Evolutionary conservation across 495 filamentous ascomycete species (phyloP).

Genomic region (Penicillium parvum): DNA sequence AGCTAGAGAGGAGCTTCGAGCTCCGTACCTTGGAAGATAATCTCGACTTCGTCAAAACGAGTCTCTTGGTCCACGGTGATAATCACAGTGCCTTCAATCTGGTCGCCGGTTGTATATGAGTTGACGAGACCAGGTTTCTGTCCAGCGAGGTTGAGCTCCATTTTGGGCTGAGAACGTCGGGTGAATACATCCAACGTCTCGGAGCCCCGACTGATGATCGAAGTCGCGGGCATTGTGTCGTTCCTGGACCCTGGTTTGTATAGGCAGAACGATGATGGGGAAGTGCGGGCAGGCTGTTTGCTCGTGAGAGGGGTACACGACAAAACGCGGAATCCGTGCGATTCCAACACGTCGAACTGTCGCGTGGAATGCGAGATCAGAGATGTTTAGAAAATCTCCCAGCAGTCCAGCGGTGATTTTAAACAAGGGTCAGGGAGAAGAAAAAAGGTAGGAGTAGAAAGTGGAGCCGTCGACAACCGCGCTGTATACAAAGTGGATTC

Average conservation of each 20-base stretch:
- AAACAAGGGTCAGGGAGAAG: neutral
- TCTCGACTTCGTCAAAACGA: slow-evolving; percentile 74
- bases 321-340: too few species aligned
- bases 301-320: neutral
- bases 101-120: slow-evolving; percentile 57
- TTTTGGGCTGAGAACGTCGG: slow-evolving; percentile 27
- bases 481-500: slow-evolving; percentile 2
- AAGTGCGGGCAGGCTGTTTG: neutral
- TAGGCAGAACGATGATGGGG: neutral
- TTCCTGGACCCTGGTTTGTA: too few species aligned
- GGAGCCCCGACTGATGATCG: slow-evolving; percentile 27
- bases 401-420: neutral
- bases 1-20: slow-evolving; percentile 8
- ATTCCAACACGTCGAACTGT: too few species aligned
- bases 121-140: slow-evolving; percentile 37
- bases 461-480: slow-evolving; percentile 31
- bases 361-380: neutral
- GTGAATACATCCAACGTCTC: slow-evolving; percentile 28
- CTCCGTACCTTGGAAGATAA: slow-evolving; percentile 70
- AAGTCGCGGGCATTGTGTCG: slow-evolving; percentile 20
- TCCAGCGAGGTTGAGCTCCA: slow-evolving; percentile 32
- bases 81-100: slow-evolving; percentile 53
- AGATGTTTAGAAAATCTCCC: neutral
- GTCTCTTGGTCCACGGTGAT: slow-evolving; percentile 62
- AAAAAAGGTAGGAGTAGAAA: slow-evolving; percentile 16